Percentiles rank a stretch among this genome's conserved stretches.
Evolutionary conservation across 305 asterid species (phyloP).

Genomic region (Petunia hybrid): DNA sequence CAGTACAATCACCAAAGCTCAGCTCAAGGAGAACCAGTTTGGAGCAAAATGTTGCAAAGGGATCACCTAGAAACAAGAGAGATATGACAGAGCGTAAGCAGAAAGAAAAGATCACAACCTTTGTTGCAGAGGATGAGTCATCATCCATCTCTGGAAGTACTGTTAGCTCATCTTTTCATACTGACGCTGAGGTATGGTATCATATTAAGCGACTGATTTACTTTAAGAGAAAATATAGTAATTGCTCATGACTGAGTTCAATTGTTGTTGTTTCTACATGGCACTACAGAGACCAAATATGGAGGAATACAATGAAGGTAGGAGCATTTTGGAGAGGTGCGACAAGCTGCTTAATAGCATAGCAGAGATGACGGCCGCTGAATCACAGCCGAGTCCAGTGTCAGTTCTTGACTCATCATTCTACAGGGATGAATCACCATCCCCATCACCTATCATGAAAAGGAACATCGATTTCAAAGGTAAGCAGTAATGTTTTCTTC

Average conservation of each 20-base stretch:
- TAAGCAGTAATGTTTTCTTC: constrained; percentile 34
- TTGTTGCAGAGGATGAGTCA: constrained; percentile 69
- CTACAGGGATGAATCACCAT: constrained; percentile 81
- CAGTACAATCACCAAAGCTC: constrained; percentile 72
- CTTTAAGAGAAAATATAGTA: not conserved
- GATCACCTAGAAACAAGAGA: constrained; percentile 58
- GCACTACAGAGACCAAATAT: constrained; percentile 61
- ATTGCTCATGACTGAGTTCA: not conserved
- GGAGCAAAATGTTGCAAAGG: constrained; percentile 40
- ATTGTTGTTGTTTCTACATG: constrained; percentile 21
- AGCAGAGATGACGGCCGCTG: constrained; percentile 77
- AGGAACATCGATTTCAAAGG: constrained; percentile 87
- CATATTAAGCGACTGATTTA: constrained; percentile 26
- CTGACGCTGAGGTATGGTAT: constrained; percentile 71
- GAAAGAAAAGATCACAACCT: constrained; percentile 55
- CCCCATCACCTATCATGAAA: constrained; percentile 84
- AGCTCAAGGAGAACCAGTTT: constrained; percentile 52
- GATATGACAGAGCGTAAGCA: constrained; percentile 46
- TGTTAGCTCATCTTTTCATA: constrained; percentile 61
- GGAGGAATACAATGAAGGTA: constrained; percentile 77
- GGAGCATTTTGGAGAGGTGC: constrained; percentile 79
- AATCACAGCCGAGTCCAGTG: constrained; percentile 91
- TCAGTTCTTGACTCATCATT: constrained; percentile 94
- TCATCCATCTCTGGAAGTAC: constrained; percentile 82
- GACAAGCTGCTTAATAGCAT: constrained; percentile 92